Evolutionary conservation across 371 early-diverging fungal species (phyloP), one percentile per base, ranked within the genome.

Genomic region (Mortierella sp.): DNA sequence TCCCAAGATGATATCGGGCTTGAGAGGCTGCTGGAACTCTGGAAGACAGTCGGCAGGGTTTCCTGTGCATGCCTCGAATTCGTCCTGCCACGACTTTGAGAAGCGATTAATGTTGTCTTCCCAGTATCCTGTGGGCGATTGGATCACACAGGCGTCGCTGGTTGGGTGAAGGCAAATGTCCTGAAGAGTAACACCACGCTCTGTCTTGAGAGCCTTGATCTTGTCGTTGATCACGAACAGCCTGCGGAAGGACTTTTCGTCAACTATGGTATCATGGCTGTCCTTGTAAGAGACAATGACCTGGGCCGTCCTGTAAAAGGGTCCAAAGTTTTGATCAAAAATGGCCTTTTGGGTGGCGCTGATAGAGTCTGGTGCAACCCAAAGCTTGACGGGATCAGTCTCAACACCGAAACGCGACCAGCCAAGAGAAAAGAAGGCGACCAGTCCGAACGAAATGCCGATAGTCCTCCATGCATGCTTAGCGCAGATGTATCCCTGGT

Each of bases 81-180:
- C 81, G 11, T 71, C 72, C 72, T 89, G 42, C 93, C 93, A 94
- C 3, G 74, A 82, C 19, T 82, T 85, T 0, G 88, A 84, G 73
- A 95, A 94, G 11, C 82, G 78, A 34, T 70, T 72, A 10, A 91
- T 80, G 72, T 94, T 92, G n/a, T 91, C 89, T 76, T 92, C 89
- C 94, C 94, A 95, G 80, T 95, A 95, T 0, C 95, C 95, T 13
- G 96, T 93, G 10, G 95, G 91, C 3, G 95, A 94, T 77, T 95
- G 94, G 24, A 94, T 88, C 45, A 94, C 91, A 78, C 96, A 96
- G 3, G 88, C 92, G 50, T 93, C 92, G 1, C 92, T 93, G 31
- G 88, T 92, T 3, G 96, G 96, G 73, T 92, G 91, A 70, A 94
- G 90, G 77, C 96, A 96, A n/a, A 96, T 86, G 74, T 95, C 94